Evolutionary conservation across 2,329 filamentous ascomycete species (phyloP), one percentile per base, ranked within the genome.

Genomic region (Colletotrichum plurivorum): DNA sequence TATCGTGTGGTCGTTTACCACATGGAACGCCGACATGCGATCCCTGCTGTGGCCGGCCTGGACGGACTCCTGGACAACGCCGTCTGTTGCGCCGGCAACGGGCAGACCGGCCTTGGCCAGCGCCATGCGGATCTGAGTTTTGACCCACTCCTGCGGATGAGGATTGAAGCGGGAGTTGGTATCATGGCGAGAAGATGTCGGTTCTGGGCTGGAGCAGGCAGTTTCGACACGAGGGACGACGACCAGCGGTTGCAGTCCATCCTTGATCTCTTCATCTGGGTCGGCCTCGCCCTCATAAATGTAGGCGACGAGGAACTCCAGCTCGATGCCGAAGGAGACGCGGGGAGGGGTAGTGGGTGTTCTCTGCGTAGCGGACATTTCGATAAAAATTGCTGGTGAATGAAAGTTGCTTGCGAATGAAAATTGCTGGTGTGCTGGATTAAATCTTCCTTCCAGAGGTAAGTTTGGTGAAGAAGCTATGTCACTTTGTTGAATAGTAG

Each of bases 291-390:
- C 64, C 10, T 48, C 58, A 12, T 41, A n/a, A 4, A 73, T 22
- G 25, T 71, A 70, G 54, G 75, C 66, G 22, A 69, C 70, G 48
- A 74, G 58, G 62, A 72, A 73, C 67, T 73, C 73, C 27, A 76
- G 71, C 60, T 79, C 77, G 18, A 78, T 62, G 16, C 78, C 76
- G 12, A 76, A 73, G 2, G 75, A 78, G 16, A 73, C 71, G 20
- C 71, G 72, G 41, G 72, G 63, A 13, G 64, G 60, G 36, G 56
- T 67, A 18, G 69, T 62, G 20, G 56, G 45, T 27, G 13, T 65
- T 46, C 16, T 43, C 10, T 6, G 16, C 8, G 18, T 56, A 45
- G 16, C 18, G 9, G 31, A 10, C 18, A 15, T n/a, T 63, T 67
- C 67, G 16, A 31, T 25, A 46, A 9, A 43, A 16, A 13, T 22